phyloP scores from a whole-genome alignment of 1,139 yeast species.

The Zygotorulaspora mrakii region DNA sequence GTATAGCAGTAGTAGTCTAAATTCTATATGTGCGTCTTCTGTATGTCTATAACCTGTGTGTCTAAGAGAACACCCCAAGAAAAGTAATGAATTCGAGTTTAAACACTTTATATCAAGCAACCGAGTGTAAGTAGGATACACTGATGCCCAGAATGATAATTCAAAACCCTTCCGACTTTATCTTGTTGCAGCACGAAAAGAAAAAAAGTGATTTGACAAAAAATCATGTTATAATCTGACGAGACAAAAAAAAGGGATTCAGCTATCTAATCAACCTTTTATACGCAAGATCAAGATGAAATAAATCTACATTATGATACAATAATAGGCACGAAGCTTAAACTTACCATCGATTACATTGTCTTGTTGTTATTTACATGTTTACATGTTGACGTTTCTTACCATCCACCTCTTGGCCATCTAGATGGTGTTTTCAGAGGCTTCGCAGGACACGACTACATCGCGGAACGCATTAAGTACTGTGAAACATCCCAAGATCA shows the following conservation, averaged over 20 bases:
- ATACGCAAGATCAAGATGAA: too few relatives aligned
- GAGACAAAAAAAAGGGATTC: constrained; percentile 1
- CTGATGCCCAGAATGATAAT: too few relatives aligned
- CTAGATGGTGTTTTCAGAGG: too few relatives aligned
- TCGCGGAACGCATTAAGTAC: too few relatives aligned
- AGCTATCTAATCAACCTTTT: not conserved
- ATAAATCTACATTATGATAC: too few relatives aligned
- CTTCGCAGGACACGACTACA: too few relatives aligned
- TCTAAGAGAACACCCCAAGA: not conserved
- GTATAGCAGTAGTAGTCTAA: too few relatives aligned
- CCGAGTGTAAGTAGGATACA: not conserved
- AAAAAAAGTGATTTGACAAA: constrained; percentile 3
- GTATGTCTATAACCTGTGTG: not conserved
- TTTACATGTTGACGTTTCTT: too few relatives aligned
- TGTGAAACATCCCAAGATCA: too few relatives aligned
- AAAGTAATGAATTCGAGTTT: not conserved
- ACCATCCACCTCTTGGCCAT: too few relatives aligned
- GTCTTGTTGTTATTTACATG: not conserved
- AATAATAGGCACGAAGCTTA: too few relatives aligned
- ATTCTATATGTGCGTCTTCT: not conserved
- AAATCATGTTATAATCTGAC: not conserved
- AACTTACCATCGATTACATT: not conserved
- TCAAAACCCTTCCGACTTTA: constrained; percentile 4
- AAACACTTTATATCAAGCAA: constrained; percentile 1
- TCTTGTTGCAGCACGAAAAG: not conserved